Evolutionary conservation across 169 alveolate genomes (phyloP).

Genomic region (Condylostoma magnum): DNA sequence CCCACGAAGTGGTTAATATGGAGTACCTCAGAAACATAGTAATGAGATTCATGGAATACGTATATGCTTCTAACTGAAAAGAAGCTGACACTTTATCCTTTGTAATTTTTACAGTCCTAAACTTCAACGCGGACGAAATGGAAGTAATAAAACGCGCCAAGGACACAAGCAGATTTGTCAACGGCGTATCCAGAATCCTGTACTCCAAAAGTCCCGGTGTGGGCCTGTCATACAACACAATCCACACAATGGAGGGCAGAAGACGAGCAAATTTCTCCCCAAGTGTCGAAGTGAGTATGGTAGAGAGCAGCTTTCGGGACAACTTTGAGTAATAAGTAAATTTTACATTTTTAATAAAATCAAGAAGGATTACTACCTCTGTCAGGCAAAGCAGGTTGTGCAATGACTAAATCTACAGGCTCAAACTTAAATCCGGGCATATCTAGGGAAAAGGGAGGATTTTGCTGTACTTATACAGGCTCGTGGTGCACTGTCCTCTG

Average conservation of each 20-base stretch:
- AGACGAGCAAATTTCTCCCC: not conserved
- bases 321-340: too few relatives aligned
- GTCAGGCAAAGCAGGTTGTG: too few relatives aligned
- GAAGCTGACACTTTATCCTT: conserved; percentile 20
- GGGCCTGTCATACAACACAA: conserved; percentile 30
- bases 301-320: too few relatives aligned
- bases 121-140: conserved; percentile 16
- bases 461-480: too few relatives aligned
- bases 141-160: conserved; percentile 6
- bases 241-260: conserved; percentile 29
- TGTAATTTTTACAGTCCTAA: conserved; percentile 26
- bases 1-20: conserved; percentile 22
- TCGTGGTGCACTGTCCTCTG: not conserved
- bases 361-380: too few relatives aligned
- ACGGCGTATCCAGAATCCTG: conserved; percentile 4
- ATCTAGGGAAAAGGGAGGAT: too few relatives aligned
- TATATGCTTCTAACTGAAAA: conserved; percentile 14
- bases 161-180: not conserved
- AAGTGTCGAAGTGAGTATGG: too few relatives aligned
- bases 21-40: conserved; percentile 33
- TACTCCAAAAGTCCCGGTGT: conserved; percentile 9
- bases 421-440: too few relatives aligned
- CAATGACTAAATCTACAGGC: too few relatives aligned
- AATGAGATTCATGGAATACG: conserved; percentile 30
- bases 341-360: too few relatives aligned